These are phyloP conservation scores for Cryptococcus floricola DNA, from an alignment of 1,284 basidiomycete species.

Conservation along the genomic window DNA sequence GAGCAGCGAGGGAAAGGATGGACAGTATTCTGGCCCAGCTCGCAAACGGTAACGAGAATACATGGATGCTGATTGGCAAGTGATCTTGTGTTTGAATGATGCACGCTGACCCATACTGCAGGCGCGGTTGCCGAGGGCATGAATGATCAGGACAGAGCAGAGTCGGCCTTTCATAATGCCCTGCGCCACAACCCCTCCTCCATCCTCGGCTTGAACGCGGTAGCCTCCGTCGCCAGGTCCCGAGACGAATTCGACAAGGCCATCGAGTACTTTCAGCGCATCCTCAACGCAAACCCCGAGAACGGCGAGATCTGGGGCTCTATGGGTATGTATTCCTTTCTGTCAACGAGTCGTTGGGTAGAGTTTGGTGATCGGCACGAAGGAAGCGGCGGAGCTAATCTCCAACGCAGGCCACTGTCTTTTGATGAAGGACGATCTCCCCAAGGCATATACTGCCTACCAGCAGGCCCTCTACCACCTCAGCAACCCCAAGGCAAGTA, in stretches of 20 bases:
- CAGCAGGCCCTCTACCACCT: slow-evolving; percentile 96
- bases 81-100: not conserved
- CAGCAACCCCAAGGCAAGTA: slow-evolving; percentile 80
- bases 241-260: slow-evolving; percentile 58
- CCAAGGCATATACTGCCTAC: slow-evolving; percentile 97
- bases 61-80: slow-evolving; percentile 85
- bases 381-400: not conserved
- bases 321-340: slow-evolving; percentile 59
- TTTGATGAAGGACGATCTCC: slow-evolving; percentile 98
- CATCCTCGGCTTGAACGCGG: slow-evolving; percentile 79
- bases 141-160: slow-evolving; percentile 81
- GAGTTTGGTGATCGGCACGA: not conserved
- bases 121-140: slow-evolving; percentile 87
- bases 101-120: slow-evolving; percentile 35
- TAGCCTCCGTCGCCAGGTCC: slow-evolving; percentile 62
- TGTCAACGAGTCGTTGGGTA: not conserved
- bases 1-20: slow-evolving; percentile 38
- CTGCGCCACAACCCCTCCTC: slow-evolving; percentile 87
- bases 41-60: slow-evolving; percentile 79
- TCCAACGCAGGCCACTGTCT: slow-evolving; percentile 72
- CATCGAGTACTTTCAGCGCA: slow-evolving; percentile 90
- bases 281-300: slow-evolving; percentile 79
- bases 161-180: slow-evolving; percentile 84
- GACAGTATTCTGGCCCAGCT: slow-evolving; percentile 49
- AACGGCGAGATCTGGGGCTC: slow-evolving; percentile 95